Percentiles rank a stretch among this genome's conserved stretches.
Evolutionary conservation across 2,329 filamentous ascomycete genomes (phyloP).

Genomic region (Aspergillus costaricaensis): DNA sequence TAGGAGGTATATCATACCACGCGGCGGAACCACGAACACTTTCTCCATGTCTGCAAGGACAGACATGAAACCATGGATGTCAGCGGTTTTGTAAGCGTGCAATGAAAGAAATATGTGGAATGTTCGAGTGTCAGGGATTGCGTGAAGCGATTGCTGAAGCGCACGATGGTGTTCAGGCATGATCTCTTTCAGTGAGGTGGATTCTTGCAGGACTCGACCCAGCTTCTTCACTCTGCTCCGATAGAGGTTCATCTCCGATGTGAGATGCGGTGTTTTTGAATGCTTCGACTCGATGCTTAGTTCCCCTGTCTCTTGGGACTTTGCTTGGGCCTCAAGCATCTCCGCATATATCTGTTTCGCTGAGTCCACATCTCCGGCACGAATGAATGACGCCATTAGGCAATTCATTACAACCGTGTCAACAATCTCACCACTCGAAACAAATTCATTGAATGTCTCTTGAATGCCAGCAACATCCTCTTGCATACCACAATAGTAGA

Average conservation of each 20-base stretch:
- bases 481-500: constrained; percentile 79
- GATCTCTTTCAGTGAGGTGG: constrained; percentile 45
- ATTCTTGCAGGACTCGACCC: constrained; percentile 50
- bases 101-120: constrained; percentile 79
- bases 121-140: constrained; percentile 75
- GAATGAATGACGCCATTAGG: constrained; percentile 76
- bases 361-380: constrained; percentile 71
- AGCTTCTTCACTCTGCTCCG: constrained; percentile 46
- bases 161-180: constrained; percentile 59
- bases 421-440: constrained; percentile 82
- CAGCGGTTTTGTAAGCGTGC: constrained; percentile 67
- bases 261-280: constrained; percentile 25
- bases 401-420: constrained; percentile 86
- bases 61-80: constrained; percentile 69
- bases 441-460: constrained; percentile 76
- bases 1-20: constrained; percentile 75
- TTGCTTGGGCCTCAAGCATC: constrained; percentile 69
- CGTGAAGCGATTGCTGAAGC: constrained; percentile 66
- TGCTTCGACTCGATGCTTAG: constrained; percentile 21
- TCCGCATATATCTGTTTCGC: constrained; percentile 79
- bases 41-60: constrained; percentile 79
- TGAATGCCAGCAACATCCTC: constrained; percentile 73
- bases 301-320: constrained; percentile 35
- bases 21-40: constrained; percentile 64
- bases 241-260: constrained; percentile 41